Evolutionary conservation across 192 early-diverging fungal genomes (phyloP).

Genomic region (Allomyces javanicus): DNA sequence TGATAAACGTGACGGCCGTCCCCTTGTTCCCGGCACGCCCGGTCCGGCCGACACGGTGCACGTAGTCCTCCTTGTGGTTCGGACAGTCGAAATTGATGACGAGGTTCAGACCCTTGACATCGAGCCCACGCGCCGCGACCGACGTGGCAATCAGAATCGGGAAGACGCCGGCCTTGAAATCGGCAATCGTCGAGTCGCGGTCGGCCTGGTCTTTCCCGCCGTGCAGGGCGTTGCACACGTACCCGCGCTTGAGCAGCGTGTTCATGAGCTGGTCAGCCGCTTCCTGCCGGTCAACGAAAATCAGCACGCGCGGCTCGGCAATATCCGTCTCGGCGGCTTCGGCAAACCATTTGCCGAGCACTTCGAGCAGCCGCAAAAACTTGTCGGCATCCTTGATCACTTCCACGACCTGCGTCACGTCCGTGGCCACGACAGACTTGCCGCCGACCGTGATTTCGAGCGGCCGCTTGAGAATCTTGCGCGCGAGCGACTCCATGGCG

Average conservation of each 20-base stretch:
- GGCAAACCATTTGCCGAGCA: slow-evolving; percentile 62
- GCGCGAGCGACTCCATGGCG: slow-evolving; percentile 85
- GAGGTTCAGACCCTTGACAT: slow-evolving; percentile 78
- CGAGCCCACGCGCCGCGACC: slow-evolving; percentile 85
- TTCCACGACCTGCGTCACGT: slow-evolving; percentile 79
- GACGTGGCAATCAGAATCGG: slow-evolving; percentile 90
- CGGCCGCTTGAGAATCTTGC: slow-evolving; percentile 75
- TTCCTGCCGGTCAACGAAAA: slow-evolving; percentile 94
- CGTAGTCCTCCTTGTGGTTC: slow-evolving; percentile 96
- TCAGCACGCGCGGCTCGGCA: slow-evolving; percentile 44
- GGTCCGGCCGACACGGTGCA: slow-evolving; percentile 93
- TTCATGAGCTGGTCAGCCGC: slow-evolving; percentile 74
- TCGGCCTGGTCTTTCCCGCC: slow-evolving; percentile 87
- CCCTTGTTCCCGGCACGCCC: slow-evolving; percentile 97
- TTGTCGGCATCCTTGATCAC: slow-evolving; percentile 59
- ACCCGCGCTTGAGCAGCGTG: slow-evolving; percentile 64
- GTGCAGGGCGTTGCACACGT: slow-evolving; percentile 76
- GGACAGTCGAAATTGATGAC: slow-evolving; percentile 96
- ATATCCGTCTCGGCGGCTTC: slow-evolving; percentile 24
- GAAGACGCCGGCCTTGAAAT: slow-evolving; percentile 79
- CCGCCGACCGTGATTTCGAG: slow-evolving; percentile 92
- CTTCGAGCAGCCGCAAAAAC: slow-evolving; percentile 67
- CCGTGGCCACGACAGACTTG: slow-evolving; percentile 65
- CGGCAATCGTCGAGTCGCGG: slow-evolving; percentile 75
- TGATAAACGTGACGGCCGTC: slow-evolving; percentile 88